A percentile compares a stretch with the other conserved stretches of the same genome.
Conservation (phyloP, 2,329 filamentous ascomycete genomes). For the Setomelanomma holmii region DNA sequence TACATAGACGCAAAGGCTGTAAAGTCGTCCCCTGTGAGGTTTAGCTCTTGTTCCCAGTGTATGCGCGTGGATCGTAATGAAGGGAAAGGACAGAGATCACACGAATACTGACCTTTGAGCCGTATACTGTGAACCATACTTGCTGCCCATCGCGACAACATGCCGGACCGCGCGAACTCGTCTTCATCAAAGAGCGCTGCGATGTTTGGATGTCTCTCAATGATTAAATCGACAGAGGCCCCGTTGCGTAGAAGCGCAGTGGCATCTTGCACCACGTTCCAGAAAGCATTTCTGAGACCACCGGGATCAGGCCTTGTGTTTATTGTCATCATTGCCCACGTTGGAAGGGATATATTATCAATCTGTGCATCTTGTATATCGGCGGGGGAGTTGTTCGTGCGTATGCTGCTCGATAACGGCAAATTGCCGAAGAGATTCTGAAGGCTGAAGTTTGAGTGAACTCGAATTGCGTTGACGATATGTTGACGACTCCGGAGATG, state of each 20-base stretch:
- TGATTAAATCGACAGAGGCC: constrained; percentile 12
- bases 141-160: constrained; percentile 29
- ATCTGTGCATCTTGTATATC: constrained; percentile 16
- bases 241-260: constrained; percentile 19
- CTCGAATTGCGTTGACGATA: constrained; percentile 26
- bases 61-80: background rate
- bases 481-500: constrained; percentile 27
- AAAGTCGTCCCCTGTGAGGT: constrained; percentile 25
- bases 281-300: constrained; percentile 16
- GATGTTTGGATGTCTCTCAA: constrained; percentile 30
- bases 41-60: background rate
- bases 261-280: constrained; percentile 18
- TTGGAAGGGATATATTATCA: constrained; percentile 28
- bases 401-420: constrained; percentile 19
- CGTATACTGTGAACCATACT: constrained; percentile 29
- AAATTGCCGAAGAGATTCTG: constrained; percentile 25
- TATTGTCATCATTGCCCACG: constrained; percentile 34
- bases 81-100: background rate
- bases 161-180: constrained; percentile 22
- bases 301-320: constrained; percentile 29
- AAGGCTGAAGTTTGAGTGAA: constrained; percentile 31
- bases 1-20: constrained; percentile 36
- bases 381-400: constrained; percentile 14
- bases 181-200: constrained; percentile 29
- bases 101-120: constrained; percentile 20